phyloP scores from a whole-genome alignment of 2,329 filamentous ascomycete species.

The Pseudogymnoascus sp. region DNA sequence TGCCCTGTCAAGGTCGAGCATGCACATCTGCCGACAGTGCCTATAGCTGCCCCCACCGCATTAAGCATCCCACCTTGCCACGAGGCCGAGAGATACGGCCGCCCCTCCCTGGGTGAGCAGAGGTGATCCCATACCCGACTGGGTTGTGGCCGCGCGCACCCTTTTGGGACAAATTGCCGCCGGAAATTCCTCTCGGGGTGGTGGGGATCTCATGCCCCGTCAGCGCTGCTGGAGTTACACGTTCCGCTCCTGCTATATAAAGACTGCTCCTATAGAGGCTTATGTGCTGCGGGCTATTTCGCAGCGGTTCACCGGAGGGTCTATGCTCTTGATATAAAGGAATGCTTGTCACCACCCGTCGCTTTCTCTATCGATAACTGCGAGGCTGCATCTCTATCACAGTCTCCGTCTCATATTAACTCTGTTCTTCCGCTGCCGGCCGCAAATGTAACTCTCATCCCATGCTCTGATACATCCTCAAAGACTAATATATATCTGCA shows the following conservation, averaged over 20 bases:
- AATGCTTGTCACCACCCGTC: conserved; percentile 1
- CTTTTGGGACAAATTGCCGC: conserved; percentile 6
- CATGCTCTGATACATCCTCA: neutral
- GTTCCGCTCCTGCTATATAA: neutral
- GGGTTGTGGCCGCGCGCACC: conserved; percentile 4
- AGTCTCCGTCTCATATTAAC: neutral
- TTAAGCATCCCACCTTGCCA: conserved; percentile 8
- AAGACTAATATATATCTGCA: neutral
- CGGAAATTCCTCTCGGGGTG: conserved; percentile 4
- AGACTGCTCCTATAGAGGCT: conserved; percentile 6
- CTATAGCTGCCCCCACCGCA: conserved; percentile 3
- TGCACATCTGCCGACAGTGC: conserved; percentile 3
- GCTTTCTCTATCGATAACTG: neutral
- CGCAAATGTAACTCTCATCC: neutral
- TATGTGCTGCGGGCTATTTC: conserved; percentile 1
- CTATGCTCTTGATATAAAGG: conserved; percentile 4
- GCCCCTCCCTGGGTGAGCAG: neutral
- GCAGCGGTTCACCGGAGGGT: neutral
- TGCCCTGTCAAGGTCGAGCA: conserved; percentile 2
- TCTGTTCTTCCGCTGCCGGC: neutral
- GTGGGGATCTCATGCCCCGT: neutral
- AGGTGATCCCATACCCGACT: conserved; percentile 7
- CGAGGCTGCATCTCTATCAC: neutral
- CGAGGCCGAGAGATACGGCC: conserved; percentile 5
- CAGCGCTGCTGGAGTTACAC: conserved; percentile 4